Evolutionary conservation across 345 rosid genomes (phyloP).

Genomic region (Citrus sinensis): DNA sequence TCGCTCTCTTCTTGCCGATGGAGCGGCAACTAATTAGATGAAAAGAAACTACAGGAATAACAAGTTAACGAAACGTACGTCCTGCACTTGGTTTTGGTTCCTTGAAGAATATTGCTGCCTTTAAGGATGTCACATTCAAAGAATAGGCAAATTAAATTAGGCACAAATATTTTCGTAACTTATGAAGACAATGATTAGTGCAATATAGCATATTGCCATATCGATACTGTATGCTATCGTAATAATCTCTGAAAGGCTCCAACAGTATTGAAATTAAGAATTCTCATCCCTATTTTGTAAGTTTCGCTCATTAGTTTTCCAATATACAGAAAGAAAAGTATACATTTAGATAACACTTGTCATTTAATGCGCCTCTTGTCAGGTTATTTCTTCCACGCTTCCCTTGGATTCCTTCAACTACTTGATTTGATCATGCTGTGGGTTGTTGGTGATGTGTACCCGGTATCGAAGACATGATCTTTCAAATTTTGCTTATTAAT

Average conservation of each 20-base stretch:
- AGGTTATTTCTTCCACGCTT: constrained; percentile 1
- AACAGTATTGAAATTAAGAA: not conserved
- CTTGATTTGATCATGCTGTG: not conserved
- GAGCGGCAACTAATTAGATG: not conserved
- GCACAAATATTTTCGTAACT: not conserved
- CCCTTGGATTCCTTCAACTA: constrained; percentile 3
- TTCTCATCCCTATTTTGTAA: not conserved
- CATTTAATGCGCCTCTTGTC: constrained; percentile 2
- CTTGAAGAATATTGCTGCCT: not conserved
- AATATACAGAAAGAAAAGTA: not conserved
- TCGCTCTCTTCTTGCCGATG: not conserved
- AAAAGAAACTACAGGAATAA: not conserved
- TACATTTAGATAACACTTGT: not conserved
- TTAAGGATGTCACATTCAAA: not conserved
- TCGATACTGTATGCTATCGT: not conserved
- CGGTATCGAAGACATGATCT: not conserved
- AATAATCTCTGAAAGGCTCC: not conserved
- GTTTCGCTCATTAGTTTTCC: too few species aligned
- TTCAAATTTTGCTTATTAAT: not conserved
- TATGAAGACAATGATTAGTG: not conserved
- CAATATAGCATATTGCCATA: not conserved
- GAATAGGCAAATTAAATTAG: not conserved
- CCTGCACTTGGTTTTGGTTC: not conserved
- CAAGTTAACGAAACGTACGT: not conserved
- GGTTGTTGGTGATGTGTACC: not conserved